phyloP scores from a whole-genome alignment of 176 grass and related monocot species.

The Calamus simplicifolius region DNA sequence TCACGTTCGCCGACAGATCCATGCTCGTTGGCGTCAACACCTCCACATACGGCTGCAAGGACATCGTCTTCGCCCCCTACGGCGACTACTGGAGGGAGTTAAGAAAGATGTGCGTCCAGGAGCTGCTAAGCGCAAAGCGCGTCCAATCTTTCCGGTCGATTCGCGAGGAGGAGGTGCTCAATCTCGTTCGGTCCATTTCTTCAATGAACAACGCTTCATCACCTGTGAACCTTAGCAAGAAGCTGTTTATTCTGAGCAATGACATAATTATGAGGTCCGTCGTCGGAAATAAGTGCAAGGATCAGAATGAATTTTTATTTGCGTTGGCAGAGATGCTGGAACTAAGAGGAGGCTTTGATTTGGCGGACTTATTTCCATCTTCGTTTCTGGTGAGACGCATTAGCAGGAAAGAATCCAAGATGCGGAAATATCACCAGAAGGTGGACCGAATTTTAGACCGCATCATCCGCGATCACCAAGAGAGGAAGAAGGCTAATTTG shows the following conservation, averaged over 20 bases:
- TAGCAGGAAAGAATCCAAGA: too few relatives aligned
- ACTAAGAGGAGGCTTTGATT: too few relatives aligned
- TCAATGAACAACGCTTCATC: too few relatives aligned
- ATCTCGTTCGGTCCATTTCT: too few relatives aligned
- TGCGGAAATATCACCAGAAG: background rate
- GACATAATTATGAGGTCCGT: constrained; percentile 2
- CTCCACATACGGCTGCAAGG: background rate
- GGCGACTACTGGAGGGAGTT: constrained; percentile 23
- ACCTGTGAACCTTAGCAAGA: constrained; percentile 14
- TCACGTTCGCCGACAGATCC: constrained; percentile 13
- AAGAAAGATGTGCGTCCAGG: constrained; percentile 6
- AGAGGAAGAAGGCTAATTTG: background rate
- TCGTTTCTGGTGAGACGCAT: too few relatives aligned
- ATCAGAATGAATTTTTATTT: constrained; percentile 14
- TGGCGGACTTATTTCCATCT: too few relatives aligned
- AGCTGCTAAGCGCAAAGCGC: constrained; percentile 5
- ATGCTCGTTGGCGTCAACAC: background rate
- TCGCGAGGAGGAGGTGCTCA: too few relatives aligned
- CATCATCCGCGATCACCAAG: background rate
- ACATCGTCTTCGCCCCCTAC: constrained; percentile 1
- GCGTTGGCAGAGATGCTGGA: too few relatives aligned
- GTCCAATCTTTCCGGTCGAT: background rate
- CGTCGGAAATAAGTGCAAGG: constrained; percentile 21
- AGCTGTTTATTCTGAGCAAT: background rate
- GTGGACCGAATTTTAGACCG: background rate